Evolutionary conservation across 2,329 filamentous ascomycete genomes (phyloP), one percentile per base, ranked within the genome.

Genomic region (Penicillium nordicum): DNA sequence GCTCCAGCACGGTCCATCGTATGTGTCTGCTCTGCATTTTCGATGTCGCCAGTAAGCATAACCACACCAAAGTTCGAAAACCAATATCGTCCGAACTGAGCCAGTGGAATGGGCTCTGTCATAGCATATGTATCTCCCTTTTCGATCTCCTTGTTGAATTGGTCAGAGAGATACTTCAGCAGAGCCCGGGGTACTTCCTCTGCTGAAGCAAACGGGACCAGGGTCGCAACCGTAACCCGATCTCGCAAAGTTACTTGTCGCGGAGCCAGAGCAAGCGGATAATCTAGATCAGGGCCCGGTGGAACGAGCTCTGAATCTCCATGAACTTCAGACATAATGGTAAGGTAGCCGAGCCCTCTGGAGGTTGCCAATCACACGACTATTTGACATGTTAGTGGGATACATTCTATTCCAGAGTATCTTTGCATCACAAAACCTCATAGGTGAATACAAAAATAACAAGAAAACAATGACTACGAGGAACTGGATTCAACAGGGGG

Each of bases 51-150:
- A 41, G 94, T 79, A 23, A 96, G 79, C 90, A 96, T 94, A 71
- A 96, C 85, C 47, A 89, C 90, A 45, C 85, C 90, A 69, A 96
- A 96, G 74, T 92, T 91, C 68, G 90, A 88, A 72, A 96, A 93
- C 92, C 92, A 96, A 76, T 95, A 94, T 51, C 83, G 79, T 10
- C 86, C 87, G 69, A 96, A 96, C 60, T 82, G 84, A 21, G 89
- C 85, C n/a, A 88, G 77, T 5, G 87, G 79, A 74, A 96, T 84
- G 18, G 86, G 80, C 50, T 92, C 87, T 66, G 88, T 84, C 88
- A 95, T 93, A 23, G 92, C 90, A 73, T 96, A 96, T 1, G 92
- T 95, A 72, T 96, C 91, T 55, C 92, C 92, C 73, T 90, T 89
- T 69, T 94, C 90, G 68, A 96, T 94, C 74, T 96, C 92, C 74